A percentile compares a stretch with the other conserved stretches of the same genome.
Evolutionary conservation across 2,329 filamentous ascomycete genomes (phyloP).

Genomic region (Talaromyces atroroseus): DNA sequence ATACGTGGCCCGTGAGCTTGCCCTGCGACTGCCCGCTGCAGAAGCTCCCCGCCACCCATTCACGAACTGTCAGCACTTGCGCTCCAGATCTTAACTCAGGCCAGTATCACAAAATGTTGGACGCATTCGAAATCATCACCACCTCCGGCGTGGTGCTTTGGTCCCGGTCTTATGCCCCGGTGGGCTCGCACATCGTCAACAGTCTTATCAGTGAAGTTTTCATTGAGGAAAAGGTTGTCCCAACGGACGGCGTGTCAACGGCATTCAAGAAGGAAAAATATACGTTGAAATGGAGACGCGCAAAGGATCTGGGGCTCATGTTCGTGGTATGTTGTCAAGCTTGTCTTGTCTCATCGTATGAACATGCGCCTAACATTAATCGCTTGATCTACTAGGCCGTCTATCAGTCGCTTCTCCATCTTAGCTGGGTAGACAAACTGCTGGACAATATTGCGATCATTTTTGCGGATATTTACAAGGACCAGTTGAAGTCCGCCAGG

Average conservation of each 20-base stretch:
- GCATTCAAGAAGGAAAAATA: constrained; percentile 88
- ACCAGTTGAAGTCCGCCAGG: constrained; percentile 75
- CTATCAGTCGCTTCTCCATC: constrained; percentile 88
- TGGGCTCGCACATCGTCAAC: constrained; percentile 82
- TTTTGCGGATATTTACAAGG: constrained; percentile 83
- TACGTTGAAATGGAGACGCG: constrained; percentile 86
- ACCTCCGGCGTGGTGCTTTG: constrained; percentile 95
- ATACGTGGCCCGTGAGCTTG: constrained; percentile 1
- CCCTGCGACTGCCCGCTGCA: neutral
- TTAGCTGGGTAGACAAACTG: constrained; percentile 95
- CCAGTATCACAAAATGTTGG: constrained; percentile 61
- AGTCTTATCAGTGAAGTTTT: constrained; percentile 94
- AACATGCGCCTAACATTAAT: constrained; percentile 15
- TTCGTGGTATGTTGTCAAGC: constrained; percentile 67
- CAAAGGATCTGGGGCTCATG: constrained; percentile 88
- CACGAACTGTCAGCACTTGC: neutral
- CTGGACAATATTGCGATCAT: constrained; percentile 91
- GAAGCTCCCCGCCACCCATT: constrained; percentile 2
- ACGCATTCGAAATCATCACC: constrained; percentile 93
- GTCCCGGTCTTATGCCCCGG: constrained; percentile 78
- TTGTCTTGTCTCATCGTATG: constrained; percentile 7
- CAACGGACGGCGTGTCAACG: constrained; percentile 58
- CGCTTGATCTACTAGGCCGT: constrained; percentile 61
- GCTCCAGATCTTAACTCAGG: neutral
- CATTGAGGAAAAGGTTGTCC: constrained; percentile 80